phyloP scores from a whole-genome alignment of 768 basidiomycete species.

The Lanmaoa pseudosensibilis region DNA sequence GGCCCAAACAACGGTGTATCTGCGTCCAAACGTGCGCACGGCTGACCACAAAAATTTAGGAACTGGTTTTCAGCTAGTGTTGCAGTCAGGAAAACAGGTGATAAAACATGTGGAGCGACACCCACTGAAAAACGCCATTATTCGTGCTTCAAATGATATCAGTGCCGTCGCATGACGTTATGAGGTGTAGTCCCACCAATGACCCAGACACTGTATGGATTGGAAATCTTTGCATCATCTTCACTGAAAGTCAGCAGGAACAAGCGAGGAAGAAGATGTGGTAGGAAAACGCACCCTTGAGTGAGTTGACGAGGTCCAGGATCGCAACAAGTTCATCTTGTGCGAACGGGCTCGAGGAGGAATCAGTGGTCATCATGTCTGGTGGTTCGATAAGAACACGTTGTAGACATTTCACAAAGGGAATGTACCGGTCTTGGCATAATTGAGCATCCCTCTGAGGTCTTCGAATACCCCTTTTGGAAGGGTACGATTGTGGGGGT shows the following conservation, averaged over 20 bases:
- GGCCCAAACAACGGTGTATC: slow-evolving; percentile 8
- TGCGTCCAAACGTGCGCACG: slow-evolving; percentile 10
- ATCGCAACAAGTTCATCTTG: slow-evolving; percentile 17
- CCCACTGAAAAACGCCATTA: slow-evolving; percentile 16
- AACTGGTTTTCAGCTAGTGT: slow-evolving; percentile 15
- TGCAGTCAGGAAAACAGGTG: neutral
- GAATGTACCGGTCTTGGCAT: slow-evolving; percentile 12
- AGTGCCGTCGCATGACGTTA: neutral
- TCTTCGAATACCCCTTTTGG: slow-evolving; percentile 4
- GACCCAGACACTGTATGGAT: slow-evolving; percentile 11
- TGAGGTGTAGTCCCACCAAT: slow-evolving; percentile 5
- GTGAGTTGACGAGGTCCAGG: slow-evolving; percentile 12
- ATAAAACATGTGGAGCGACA: neutral
- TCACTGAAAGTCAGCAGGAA: neutral
- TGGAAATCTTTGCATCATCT: neutral
- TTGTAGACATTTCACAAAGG: neutral
- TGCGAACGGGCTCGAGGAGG: slow-evolving; percentile 16
- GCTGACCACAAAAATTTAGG: slow-evolving; percentile 12
- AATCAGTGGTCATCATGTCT: slow-evolving; percentile 21
- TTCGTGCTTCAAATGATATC: slow-evolving; percentile 9
- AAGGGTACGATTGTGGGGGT: slow-evolving; percentile 8
- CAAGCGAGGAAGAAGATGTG: neutral
- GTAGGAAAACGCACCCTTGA: slow-evolving; percentile 4
- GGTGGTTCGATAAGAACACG: neutral
- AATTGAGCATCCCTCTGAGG: slow-evolving; percentile 19